Percentiles rank a stretch among this genome's conserved stretches.
phyloP scores from a whole-genome alignment of 176 grass and related monocot genomes.

The Aechmea fasciata region DNA sequence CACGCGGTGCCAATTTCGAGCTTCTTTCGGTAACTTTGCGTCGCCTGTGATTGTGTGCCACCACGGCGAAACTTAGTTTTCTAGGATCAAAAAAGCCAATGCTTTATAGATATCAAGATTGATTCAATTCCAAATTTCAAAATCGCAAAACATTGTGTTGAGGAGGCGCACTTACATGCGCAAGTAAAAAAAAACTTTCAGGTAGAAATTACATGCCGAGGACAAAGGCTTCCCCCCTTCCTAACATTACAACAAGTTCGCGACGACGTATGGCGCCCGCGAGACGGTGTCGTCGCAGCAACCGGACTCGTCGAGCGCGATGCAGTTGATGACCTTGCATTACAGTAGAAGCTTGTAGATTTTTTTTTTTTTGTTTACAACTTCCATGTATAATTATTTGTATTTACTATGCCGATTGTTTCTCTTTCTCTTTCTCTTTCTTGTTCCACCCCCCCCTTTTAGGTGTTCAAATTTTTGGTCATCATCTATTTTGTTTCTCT shows the following conservation, averaged over 20 bases:
- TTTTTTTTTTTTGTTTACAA: slow-evolving; percentile 24
- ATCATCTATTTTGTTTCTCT: slow-evolving; percentile 1
- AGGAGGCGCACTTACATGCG: neutral
- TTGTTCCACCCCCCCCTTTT: slow-evolving; percentile 8
- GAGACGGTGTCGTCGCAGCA: slow-evolving; percentile 12
- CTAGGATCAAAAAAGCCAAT: no score
- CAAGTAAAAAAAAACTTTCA: slow-evolving; percentile 30
- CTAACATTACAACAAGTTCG: slow-evolving; percentile 50
- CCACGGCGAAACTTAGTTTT: no score
- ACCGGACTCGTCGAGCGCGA: slow-evolving; percentile 26
- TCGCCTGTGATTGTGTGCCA: no score
- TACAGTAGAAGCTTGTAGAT: slow-evolving; percentile 33
- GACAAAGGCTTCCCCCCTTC: slow-evolving; percentile 34
- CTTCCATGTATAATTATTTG: slow-evolving; percentile 35
- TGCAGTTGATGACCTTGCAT: slow-evolving; percentile 40
- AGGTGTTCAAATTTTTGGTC: no score
- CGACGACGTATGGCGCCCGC: slow-evolving; percentile 34
- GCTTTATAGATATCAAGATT: no score
- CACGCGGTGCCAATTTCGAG: no score
- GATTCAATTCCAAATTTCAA: neutral
- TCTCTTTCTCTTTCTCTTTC: slow-evolving; percentile 25
- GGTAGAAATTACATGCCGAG: slow-evolving; percentile 65
- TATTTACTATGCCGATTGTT: slow-evolving; percentile 21
- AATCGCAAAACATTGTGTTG: neutral
- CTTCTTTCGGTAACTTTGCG: no score